phyloP scores from a whole-genome alignment of 257 asterid genomes.

The Fraxinus cuspidata region DNA sequence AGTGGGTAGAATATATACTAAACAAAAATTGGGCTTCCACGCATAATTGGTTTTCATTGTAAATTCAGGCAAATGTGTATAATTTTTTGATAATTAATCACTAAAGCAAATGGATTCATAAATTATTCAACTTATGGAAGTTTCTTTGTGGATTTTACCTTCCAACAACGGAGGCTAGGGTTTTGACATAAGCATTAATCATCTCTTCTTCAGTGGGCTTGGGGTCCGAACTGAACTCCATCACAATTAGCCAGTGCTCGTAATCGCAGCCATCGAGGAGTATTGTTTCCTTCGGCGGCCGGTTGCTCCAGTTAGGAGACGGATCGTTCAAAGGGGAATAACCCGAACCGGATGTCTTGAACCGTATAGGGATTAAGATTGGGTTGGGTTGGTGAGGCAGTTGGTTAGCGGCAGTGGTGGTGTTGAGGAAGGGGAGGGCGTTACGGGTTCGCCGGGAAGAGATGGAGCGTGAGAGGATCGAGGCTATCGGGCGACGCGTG shows the following conservation, averaged over 20 bases:
- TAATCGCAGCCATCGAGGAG: constrained; percentile 52
- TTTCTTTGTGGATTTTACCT: constrained; percentile 43
- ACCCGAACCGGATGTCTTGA: constrained; percentile 67
- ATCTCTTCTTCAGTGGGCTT: constrained; percentile 77
- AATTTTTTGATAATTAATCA: not conserved
- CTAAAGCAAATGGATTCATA: not conserved
- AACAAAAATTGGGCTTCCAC: not conserved
- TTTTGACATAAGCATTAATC: constrained; percentile 74
- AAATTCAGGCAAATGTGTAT: not conserved
- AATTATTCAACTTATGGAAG: not conserved
- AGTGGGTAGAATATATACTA: no score
- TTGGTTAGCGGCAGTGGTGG: constrained; percentile 12
- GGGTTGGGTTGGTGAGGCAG: constrained; percentile 14
- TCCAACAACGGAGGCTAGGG: constrained; percentile 76
- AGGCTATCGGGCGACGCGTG: constrained; percentile 68
- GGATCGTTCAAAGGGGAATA: constrained; percentile 90
- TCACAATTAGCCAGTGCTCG: constrained; percentile 91
- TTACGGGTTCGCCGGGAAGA: constrained; percentile 48
- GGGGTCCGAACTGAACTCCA: constrained; percentile 71
- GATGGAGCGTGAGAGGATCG: constrained; percentile 44
- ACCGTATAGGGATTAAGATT: constrained; percentile 40
- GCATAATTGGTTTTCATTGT: not conserved
- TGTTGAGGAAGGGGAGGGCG: constrained; percentile 38
- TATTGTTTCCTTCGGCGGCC: constrained; percentile 76
- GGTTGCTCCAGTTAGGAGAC: constrained; percentile 95